A percentile compares a stretch with the other conserved stretches of the same genome.
Conservation (phyloP, 2,329 filamentous ascomycete species). For the Paraphoma chrysanthemicola region DNA sequence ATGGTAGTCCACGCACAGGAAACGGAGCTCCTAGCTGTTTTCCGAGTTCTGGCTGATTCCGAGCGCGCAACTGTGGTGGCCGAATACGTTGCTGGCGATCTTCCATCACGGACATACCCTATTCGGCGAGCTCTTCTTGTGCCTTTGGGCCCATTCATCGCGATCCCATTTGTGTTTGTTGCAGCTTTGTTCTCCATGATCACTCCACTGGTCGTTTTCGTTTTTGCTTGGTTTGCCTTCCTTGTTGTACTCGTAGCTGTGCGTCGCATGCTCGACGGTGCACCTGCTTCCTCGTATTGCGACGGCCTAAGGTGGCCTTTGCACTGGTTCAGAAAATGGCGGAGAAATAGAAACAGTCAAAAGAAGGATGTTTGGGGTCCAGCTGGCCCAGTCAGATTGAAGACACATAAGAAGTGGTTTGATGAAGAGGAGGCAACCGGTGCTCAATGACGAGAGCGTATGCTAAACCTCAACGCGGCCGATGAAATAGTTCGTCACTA, state of each 20-base stretch:
- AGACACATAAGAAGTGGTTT: background rate
- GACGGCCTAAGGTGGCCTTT: background rate
- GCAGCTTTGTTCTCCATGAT: background rate
- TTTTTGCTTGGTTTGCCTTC: background rate
- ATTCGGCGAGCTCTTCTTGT: constrained; percentile 9
- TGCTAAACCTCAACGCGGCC: no score
- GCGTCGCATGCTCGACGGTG: constrained; percentile 2
- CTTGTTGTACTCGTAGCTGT: background rate
- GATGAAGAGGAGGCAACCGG: constrained; percentile 2
- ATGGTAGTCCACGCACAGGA: background rate
- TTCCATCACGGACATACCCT: constrained; percentile 12
- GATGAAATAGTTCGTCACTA: no score
- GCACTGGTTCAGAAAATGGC: background rate
- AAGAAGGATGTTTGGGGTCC: constrained; percentile 10
- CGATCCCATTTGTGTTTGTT: constrained; percentile 2
- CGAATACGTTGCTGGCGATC: constrained; percentile 4
- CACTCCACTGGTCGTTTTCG: background rate
- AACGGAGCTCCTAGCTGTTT: constrained; percentile 3
- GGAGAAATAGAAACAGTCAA: background rate
- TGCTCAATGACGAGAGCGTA: constrained; percentile 7
- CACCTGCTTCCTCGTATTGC: background rate
- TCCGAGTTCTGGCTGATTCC: constrained; percentile 1
- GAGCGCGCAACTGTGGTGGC: constrained; percentile 1
- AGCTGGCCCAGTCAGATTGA: constrained; percentile 5
- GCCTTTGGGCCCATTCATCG: constrained; percentile 8